Evolutionary conservation across 2,329 filamentous ascomycete genomes (phyloP).

Genomic region (Talaromyces sp.): DNA sequence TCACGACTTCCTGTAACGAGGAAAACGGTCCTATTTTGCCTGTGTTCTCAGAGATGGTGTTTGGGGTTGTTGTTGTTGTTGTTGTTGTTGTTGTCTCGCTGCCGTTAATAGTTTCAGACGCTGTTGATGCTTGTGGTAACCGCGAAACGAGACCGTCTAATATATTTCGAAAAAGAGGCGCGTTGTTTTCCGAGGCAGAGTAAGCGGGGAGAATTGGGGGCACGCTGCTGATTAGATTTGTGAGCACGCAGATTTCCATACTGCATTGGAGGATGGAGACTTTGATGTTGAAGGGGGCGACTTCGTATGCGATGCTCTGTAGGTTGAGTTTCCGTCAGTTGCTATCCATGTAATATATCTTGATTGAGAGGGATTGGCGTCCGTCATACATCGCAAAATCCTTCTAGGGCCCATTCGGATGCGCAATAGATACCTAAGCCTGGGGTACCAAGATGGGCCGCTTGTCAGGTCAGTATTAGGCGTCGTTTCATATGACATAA

Average conservation of each 20-base stretch:
- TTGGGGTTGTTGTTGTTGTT: neutral
- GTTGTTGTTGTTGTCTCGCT: slow-evolving; percentile 7
- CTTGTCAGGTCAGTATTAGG: slow-evolving; percentile 24
- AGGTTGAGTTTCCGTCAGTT: neutral
- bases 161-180: slow-evolving; percentile 78
- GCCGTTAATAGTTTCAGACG: slow-evolving; percentile 5
- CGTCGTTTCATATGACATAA: neutral
- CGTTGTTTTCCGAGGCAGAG: slow-evolving; percentile 63
- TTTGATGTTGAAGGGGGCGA: slow-evolving; percentile 94
- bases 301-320: slow-evolving; percentile 80
- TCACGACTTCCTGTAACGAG: slow-evolving; percentile 46
- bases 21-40: slow-evolving; percentile 28
- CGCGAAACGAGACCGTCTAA: slow-evolving; percentile 72
- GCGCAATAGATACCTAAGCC: slow-evolving; percentile 88
- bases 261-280: slow-evolving; percentile 94
- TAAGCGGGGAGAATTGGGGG: slow-evolving; percentile 67
- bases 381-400: slow-evolving; percentile 72
- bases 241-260: slow-evolving; percentile 83
- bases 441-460: slow-evolving; percentile 87
- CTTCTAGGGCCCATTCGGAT: slow-evolving; percentile 90
- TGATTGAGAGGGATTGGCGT: neutral
- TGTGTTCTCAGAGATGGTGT: neutral
- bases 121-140: slow-evolving; percentile 51
- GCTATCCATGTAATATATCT: neutral
- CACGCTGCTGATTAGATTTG: slow-evolving; percentile 78